phyloP scores from a whole-genome alignment of 805 yeast species.

The Barnettozyma siamensis region DNA sequence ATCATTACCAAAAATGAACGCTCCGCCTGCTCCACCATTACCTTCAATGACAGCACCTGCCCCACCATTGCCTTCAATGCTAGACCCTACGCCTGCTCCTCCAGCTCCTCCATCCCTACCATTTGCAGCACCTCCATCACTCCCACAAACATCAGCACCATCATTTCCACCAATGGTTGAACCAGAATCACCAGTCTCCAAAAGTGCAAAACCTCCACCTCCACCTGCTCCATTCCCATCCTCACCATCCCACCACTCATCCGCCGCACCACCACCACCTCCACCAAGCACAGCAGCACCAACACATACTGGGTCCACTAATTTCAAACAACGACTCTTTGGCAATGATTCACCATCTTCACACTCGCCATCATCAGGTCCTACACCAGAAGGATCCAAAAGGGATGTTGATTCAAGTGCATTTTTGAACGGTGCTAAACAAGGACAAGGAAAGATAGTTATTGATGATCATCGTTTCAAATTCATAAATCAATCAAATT shows the following conservation, averaged over 20 bases:
- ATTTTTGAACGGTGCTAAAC: conserved; percentile 25
- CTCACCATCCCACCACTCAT: conserved; percentile 18
- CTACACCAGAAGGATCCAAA: conserved; percentile 14
- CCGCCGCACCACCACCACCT: conserved; percentile 8
- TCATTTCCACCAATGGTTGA: conserved; percentile 15
- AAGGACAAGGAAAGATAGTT: conserved; percentile 32
- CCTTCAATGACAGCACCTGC: conserved; percentile 19
- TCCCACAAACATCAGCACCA: conserved; percentile 9
- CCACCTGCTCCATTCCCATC: conserved; percentile 5
- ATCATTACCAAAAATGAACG: conserved; percentile 18
- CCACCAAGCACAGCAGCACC: background rate
- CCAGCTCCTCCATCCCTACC: conserved; percentile 19
- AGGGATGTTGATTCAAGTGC: conserved; percentile 23
- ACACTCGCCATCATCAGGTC: conserved; percentile 11
- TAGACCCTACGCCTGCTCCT: conserved; percentile 15
- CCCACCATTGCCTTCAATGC: conserved; percentile 8
- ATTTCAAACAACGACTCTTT: conserved; percentile 19
- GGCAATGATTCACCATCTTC: conserved; percentile 11
- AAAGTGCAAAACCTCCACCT: background rate
- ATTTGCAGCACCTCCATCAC: conserved; percentile 14
- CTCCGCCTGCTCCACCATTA: conserved; percentile 19
- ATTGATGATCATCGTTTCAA: conserved; percentile 30
- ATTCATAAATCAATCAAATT: conserved; percentile 47
- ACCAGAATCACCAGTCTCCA: background rate
- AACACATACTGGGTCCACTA: conserved; percentile 18